These are phyloP conservation scores for Cucumis sativus DNA, from an alignment of 306 rosid species.

Conservation along the genomic window Cucumber_9930_V3 NC_026655.2:25014001-25014500, in stretches of 20 bases:
- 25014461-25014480: slow-evolving; percentile 56
- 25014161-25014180: background rate
- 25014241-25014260: background rate
- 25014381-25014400: slow-evolving; percentile 21
- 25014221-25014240: background rate
- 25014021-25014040: background rate
- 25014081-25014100: background rate
- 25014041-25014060: background rate
- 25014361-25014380: slow-evolving; percentile 1
- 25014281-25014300: background rate
- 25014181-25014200: background rate
- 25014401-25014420: slow-evolving; percentile 96
- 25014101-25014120: background rate
- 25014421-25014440: slow-evolving; percentile 42
- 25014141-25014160: background rate
- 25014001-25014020: background rate
- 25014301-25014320: slow-evolving; percentile 9
- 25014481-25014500: slow-evolving; percentile 73
- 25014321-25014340: slow-evolving; percentile 4
- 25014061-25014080: background rate
- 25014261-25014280: background rate
- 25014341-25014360: background rate
- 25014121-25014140: background rate
- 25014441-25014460: slow-evolving; percentile 32
- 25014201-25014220: background rate